Conservation (phyloP, 805 yeast genomes). For the Wickerhamiella azyma region DNA sequence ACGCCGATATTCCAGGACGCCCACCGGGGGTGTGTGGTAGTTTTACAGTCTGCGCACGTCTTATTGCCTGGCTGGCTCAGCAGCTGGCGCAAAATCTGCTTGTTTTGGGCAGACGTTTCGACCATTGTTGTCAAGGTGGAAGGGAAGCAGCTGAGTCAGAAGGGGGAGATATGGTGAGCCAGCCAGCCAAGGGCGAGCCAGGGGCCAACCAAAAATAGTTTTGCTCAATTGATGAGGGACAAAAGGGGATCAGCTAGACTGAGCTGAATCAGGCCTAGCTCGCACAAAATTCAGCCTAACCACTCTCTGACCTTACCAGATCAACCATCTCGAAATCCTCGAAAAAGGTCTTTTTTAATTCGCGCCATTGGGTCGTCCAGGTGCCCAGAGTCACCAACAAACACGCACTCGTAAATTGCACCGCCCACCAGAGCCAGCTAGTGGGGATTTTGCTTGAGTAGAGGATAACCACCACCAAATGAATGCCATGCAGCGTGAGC, state of each 20-base stretch:
- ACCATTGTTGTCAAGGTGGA: slow-evolving; percentile 13
- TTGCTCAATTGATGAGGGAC: not conserved
- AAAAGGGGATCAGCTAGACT: not conserved
- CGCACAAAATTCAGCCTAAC: too few species aligned
- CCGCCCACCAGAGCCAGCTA: slow-evolving; percentile 68
- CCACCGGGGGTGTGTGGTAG: slow-evolving; percentile 88
- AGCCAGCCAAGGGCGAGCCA: not conserved
- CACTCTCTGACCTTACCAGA: slow-evolving; percentile 2
- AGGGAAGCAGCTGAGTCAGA: slow-evolving; percentile 11
- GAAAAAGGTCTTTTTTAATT: slow-evolving; percentile 76
- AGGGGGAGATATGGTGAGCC: not conserved
- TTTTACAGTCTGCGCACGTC: slow-evolving; percentile 83
- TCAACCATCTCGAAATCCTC: slow-evolving; percentile 38
- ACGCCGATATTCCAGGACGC: slow-evolving; percentile 94
- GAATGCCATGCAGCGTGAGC: slow-evolving; percentile 74
- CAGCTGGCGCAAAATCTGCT: slow-evolving; percentile 57
- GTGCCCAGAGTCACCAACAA: slow-evolving; percentile 72
- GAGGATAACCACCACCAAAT: slow-evolving; percentile 54
- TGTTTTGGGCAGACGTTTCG: slow-evolving; percentile 37
- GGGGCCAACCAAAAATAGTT: not conserved
- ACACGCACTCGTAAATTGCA: slow-evolving; percentile 55
- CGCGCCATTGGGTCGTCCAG: slow-evolving; percentile 85
- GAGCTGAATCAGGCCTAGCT: too few species aligned
- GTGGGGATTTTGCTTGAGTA: slow-evolving; percentile 56
- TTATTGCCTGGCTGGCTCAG: slow-evolving; percentile 67